Conservation (phyloP, 1,139 yeast species). For the Arxiozyma telluris region DNA sequence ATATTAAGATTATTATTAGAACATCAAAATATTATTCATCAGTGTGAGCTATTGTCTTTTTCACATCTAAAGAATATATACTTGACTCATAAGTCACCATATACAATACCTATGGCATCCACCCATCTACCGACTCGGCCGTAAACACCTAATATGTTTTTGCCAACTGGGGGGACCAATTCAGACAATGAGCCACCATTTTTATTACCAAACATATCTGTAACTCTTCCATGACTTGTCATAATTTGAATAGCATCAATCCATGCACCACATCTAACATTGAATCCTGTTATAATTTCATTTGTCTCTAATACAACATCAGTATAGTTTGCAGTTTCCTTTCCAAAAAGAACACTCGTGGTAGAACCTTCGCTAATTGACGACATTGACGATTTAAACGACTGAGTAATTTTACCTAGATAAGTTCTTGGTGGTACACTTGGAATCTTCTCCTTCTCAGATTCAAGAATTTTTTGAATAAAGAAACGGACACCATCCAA, state of each 20-base stretch:
- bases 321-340: slow-evolving; percentile 45
- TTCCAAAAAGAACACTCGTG: slow-evolving; percentile 46
- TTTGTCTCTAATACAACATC: slow-evolving; percentile 49
- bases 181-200: slow-evolving; percentile 61
- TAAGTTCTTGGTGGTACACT: slow-evolving; percentile 44
- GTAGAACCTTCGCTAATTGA: slow-evolving; percentile 6
- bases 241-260: slow-evolving; percentile 70
- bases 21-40: neutral
- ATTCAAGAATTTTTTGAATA: slow-evolving; percentile 12
- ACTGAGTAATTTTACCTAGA: slow-evolving; percentile 30
- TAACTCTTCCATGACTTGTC: slow-evolving; percentile 47
- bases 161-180: slow-evolving; percentile 53
- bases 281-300: slow-evolving; percentile 53
- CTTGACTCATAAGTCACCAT: slow-evolving; percentile 16
- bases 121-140: slow-evolving; percentile 65
- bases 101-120: slow-evolving; percentile 53
- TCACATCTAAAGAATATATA: neutral
- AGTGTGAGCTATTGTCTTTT: too few species aligned
- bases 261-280: slow-evolving; percentile 76
- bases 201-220: slow-evolving; percentile 50
- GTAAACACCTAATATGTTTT: slow-evolving; percentile 52
- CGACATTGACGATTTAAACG: slow-evolving; percentile 14
- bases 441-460: slow-evolving; percentile 26
- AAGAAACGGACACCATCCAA: slow-evolving; percentile 59
- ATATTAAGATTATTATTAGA: neutral